Evolutionary conservation across 2,329 filamentous ascomycete genomes (phyloP), one percentile per base, ranked within the genome.

Genomic region (Aspergillus fijiensis): DNA sequence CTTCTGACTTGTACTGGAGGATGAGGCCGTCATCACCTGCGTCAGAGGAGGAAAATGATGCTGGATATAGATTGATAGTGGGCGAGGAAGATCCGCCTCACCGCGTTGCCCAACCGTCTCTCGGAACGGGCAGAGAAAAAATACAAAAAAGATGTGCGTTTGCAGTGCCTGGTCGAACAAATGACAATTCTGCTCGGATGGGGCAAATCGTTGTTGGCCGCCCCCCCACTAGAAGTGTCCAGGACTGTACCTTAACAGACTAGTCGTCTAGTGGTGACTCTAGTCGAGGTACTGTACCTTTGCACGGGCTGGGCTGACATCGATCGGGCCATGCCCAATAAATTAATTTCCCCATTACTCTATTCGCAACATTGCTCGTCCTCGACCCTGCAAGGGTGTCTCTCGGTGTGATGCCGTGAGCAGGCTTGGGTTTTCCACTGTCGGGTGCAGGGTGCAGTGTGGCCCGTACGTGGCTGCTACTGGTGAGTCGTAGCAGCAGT

Each of bases 71-170:
- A 45, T 45, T 45, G 39, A 45, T 45, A 19, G 39, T 45, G 39
- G 19, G 39, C 39, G 16, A 45, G 39, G 39, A 19, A 5, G 14
- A n/a, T 59, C 61, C 60, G 61, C 65, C 63, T 67, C 65, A 65
- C 61, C 63, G 63, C 62, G 63, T 59, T 59, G 61, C 65, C 63
- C 62, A 64, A 65, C 60, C 45, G 63, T 64, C 39, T 49, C 57
- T 53, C 39, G 27, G 27, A 29, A 29, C 27, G 27, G 27, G 27
- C 27, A 29, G 27, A 29, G 27, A 27, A 9, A 27, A 7, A 29
- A 23, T 23, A 23, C 23, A 29, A 29, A 29, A 42, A 27, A n/a
- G 49, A 39, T 55, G 42, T 35, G 33, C 29, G 54, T 23, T 14
- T 49, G 50, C 50, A 45, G 45, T 45, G 21, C 7, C 33, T 35